Percentiles rank a stretch among this genome's conserved stretches.
Evolutionary conservation across 352 stramenopile species (phyloP).

Genomic region (Globisporangium paddicum): DNA sequence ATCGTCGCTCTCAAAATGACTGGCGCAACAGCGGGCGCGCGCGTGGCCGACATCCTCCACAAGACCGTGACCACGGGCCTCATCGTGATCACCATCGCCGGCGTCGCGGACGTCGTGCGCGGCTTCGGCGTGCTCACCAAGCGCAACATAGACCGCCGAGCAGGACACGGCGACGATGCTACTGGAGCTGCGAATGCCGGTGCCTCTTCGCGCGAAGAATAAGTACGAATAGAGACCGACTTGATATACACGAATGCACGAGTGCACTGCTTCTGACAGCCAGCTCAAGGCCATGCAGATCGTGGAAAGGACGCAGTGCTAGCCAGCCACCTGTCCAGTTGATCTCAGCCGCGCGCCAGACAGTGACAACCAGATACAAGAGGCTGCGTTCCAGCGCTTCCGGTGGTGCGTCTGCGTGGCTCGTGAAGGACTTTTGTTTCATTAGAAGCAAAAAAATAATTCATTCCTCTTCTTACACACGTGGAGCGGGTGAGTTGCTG

Average conservation of each 20-base stretch:
- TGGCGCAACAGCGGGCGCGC: slow-evolving; percentile 28
- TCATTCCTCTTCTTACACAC: too few relatives aligned
- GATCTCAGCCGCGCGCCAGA: not conserved
- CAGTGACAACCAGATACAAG: too few relatives aligned
- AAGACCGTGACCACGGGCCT: slow-evolving; percentile 81
- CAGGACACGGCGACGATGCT: slow-evolving; percentile 14
- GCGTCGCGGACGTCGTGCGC: slow-evolving; percentile 69
- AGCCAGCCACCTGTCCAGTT: not conserved
- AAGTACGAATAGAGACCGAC: not conserved
- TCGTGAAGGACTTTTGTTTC: slow-evolving; percentile 12
- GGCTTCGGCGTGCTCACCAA: slow-evolving; percentile 77
- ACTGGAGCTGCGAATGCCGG: not conserved
- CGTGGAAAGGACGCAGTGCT: not conserved
- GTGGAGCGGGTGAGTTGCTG: too few relatives aligned
- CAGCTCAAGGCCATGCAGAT: not conserved
- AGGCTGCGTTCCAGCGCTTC: too few relatives aligned
- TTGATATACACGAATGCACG: not conserved
- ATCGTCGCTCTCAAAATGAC: not conserved
- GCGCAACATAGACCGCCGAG: slow-evolving; percentile 69
- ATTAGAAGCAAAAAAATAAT: too few relatives aligned
- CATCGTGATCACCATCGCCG: slow-evolving; percentile 56
- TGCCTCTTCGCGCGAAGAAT: slow-evolving; percentile 23
- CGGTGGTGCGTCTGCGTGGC: not conserved
- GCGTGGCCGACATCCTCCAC: slow-evolving; percentile 69
- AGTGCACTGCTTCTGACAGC: not conserved